Conservation (phyloP, 179 eudicot species). For the Dionaea muscipula region DNA sequence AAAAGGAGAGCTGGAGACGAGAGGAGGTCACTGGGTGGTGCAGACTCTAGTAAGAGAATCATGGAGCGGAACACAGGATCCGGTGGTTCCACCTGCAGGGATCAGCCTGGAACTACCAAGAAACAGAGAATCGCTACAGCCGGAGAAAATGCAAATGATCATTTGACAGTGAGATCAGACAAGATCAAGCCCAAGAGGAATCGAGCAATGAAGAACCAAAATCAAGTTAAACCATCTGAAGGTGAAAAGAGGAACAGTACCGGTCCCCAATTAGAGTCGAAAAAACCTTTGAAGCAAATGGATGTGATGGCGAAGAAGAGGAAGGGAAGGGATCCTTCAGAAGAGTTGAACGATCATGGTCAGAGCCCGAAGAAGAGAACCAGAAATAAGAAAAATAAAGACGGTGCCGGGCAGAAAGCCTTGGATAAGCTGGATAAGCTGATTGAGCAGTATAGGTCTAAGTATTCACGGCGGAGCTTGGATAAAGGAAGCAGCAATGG, state of each 20-base stretch:
- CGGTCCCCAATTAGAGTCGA: slow-evolving; percentile 5
- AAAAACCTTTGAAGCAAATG: slow-evolving; percentile 5
- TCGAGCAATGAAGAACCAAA: slow-evolving; percentile 13
- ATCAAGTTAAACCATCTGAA: slow-evolving; percentile 9
- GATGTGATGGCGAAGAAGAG: slow-evolving; percentile 26
- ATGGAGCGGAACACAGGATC: slow-evolving; percentile 19
- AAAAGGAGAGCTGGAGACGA: slow-evolving; percentile 40
- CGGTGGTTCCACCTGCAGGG: not conserved
- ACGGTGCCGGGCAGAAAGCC: slow-evolving; percentile 33
- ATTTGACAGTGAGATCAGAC: slow-evolving; percentile 3
- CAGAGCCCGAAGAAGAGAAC: slow-evolving; percentile 17
- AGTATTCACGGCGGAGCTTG: slow-evolving; percentile 40
- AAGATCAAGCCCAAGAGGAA: slow-evolving; percentile 7
- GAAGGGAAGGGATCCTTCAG: slow-evolving; percentile 17
- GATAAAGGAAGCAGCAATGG: slow-evolving; percentile 30
- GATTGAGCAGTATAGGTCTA: slow-evolving; percentile 52
- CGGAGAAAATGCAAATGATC: slow-evolving; percentile 12
- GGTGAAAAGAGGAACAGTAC: not conserved
- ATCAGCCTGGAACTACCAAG: not conserved
- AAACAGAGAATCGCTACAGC: not conserved
- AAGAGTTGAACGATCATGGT: slow-evolving; percentile 15
- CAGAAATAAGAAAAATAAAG: slow-evolving; percentile 29
- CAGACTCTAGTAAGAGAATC: slow-evolving; percentile 19
- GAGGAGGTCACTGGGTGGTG: slow-evolving; percentile 10
- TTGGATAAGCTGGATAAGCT: slow-evolving; percentile 61